Base-by-base conservation (phyloP, 140 eudicot genomes). In the Anethum foeniculum region DNA sequence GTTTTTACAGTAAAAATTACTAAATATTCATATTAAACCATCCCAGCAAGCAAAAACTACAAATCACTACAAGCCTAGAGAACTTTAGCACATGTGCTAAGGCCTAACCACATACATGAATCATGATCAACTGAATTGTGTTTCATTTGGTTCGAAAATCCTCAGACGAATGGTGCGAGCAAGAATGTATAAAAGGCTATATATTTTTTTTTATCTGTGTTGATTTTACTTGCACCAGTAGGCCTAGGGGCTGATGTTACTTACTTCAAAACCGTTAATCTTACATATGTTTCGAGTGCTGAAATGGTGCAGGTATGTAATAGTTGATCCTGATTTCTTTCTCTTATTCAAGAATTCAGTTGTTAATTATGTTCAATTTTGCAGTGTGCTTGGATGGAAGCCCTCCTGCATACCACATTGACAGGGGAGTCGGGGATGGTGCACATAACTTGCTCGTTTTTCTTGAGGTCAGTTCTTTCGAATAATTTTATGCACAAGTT, bases 241-340 rank as follows among this genome's bases (percentile, higher is more conserved):
- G 6, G 77, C 28, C 28, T 23, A 43, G 36, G 32, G 25, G 77
- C 8, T 23, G 51, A 73, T 11, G 54, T 73, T 73, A n/a, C 56
- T 73, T 73, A 43, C 44, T 73, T 7, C 54, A 48, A 38, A 73
- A 73, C 77, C 11, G 75, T 62, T 27, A 7, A 60, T 44, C 28
- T 79, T n/a, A 60, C 81, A 41, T 18, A 38, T 10, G 51, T 79
- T 16, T n/a, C 86, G 3, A 77, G 78, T 82, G 90, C 88, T 18
- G 89, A 47, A 88, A 83, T 82, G 94, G 94, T 79, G 94, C 90
- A 76, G 94, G 94, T 90, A 54, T 36, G 7, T n/a, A 11, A 34
- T 3, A 60, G 0, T 23, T 19, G 1, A 1, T 54, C 19, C 62
- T 19, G 3, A 54, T 38, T 43, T n/a, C 44, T 23, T n/a, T n/a